Evolutionary conservation across 331 rosid species (phyloP), one percentile per base, ranked within the genome.

Genomic region (Acacia concinna): DNA sequence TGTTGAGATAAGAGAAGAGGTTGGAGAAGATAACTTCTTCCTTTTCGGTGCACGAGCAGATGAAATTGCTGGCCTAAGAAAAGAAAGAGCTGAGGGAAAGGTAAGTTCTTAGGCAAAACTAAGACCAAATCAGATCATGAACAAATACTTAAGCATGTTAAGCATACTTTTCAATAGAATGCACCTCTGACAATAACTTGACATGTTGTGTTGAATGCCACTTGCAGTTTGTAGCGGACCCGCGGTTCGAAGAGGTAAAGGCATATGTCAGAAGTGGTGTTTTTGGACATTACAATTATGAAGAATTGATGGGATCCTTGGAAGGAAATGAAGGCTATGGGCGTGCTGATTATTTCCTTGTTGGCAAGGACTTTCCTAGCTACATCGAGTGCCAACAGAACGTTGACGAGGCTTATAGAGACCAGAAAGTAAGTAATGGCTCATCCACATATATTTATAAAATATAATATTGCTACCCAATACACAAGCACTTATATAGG

Each of bases 261-360:
- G 85, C 87, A 74, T 96, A 85, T 74, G 85, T 91, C 46, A 85
- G 85, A 88, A 96, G 99, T 81, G 99, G 99, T 52, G 92, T 84
- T 77, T 96, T 93, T 73, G 99, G 99, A 17, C 20, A 84, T 0
- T 78, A 78, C 87, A 84, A 84, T 78, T 96, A 91, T n/a, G 85
- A 88, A 15, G 92, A 93, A 32, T 69, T 96, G 85, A 90, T 96
- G 52, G 94, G 92, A 38, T 96, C 98, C 52, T 85, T 96, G 86
- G 98, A 96, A 87, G 99, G 96, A 72, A 90, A 91, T 78, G 97
- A 93, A 88, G 98, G 99, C 15, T 96, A 81, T 78, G 99, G 99
- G 40, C 90, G 85, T 40, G 98, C 90, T 65, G 99, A 96, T 84
- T 96, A 96, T 76, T 96, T 96, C 85, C 99, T 96, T 44, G 98